Evolutionary conservation across 2,329 filamentous ascomycete species (phyloP).

Genomic region (Xylariaceae sp.): DNA sequence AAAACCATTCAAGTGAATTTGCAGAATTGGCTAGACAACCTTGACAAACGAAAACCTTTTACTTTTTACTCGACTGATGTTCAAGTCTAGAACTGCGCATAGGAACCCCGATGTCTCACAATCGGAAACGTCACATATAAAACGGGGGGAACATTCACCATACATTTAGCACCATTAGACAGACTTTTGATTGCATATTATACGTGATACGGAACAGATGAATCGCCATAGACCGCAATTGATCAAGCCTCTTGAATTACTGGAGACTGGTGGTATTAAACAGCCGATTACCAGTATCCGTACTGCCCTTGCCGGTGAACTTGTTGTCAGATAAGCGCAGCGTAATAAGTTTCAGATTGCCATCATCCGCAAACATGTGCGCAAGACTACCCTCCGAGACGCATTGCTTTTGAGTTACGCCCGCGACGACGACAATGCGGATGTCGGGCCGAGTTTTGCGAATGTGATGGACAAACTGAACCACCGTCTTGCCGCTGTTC

Average conservation of each 20-base stretch:
- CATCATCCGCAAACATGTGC: constrained; percentile 7
- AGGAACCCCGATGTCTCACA: too few species aligned
- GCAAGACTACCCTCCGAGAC: constrained; percentile 15
- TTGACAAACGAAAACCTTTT: too few species aligned
- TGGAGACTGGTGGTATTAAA: constrained; percentile 54
- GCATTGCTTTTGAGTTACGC: constrained; percentile 48
- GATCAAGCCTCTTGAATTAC: background rate
- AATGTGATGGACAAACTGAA: constrained; percentile 47
- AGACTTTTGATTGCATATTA: too few species aligned
- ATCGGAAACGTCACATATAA: too few species aligned
- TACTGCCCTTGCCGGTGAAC: constrained; percentile 49
- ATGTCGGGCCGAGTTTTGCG: constrained; percentile 37
- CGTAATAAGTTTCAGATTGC: constrained; percentile 44
- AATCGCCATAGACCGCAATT: too few species aligned
- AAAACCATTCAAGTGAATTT: too few species aligned
- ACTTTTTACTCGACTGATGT: too few species aligned
- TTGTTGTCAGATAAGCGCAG: constrained; percentile 56
- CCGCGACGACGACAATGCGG: constrained; percentile 25
- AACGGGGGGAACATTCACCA: too few species aligned
- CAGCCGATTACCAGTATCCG: constrained; percentile 58
- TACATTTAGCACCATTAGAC: too few species aligned
- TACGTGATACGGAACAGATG: too few species aligned
- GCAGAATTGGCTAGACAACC: too few species aligned
- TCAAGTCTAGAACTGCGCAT: too few species aligned
- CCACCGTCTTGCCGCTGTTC: constrained; percentile 53